Conservation (phyloP, 352 stramenopile genomes). For the Phytopythium boreale region DNA sequence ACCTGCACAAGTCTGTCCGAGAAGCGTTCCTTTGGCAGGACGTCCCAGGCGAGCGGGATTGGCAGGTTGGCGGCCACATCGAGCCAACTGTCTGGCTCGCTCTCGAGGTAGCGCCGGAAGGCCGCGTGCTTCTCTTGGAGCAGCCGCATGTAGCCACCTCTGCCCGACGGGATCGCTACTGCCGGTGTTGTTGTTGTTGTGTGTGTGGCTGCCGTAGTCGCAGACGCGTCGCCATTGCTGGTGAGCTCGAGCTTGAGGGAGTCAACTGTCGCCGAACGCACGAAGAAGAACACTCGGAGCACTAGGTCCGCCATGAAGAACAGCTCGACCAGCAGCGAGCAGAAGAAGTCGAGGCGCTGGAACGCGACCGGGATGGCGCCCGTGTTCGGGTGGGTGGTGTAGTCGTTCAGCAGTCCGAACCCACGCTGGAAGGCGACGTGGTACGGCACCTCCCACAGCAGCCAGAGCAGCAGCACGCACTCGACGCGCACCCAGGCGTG, state of each 20-base stretch:
- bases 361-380: constrained; percentile 32
- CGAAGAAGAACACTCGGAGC: constrained; percentile 44
- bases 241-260: not conserved
- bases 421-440: constrained; percentile 45
- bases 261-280: not conserved
- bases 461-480: constrained; percentile 27
- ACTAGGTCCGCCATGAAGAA: constrained; percentile 61
- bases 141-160: not conserved
- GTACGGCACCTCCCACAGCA: constrained; percentile 40
- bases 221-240: not conserved
- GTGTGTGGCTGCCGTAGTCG: not conserved
- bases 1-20: constrained; percentile 18
- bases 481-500: constrained; percentile 24
- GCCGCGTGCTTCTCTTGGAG: not conserved
- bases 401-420: constrained; percentile 37
- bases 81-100: constrained; percentile 16
- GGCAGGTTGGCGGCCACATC: constrained; percentile 21
- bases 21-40: constrained; percentile 48
- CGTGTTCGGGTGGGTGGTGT: constrained; percentile 5
- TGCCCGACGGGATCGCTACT: not conserved
- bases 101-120: constrained; percentile 36
- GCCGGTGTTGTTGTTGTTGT: not conserved
- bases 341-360: constrained; percentile 33
- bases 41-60: constrained; percentile 55
- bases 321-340: constrained; percentile 34